A percentile compares a stretch with the other conserved stretches of the same genome.
These are phyloP conservation scores for Quercus tomentella DNA, from an alignment of 331 rosid genomes.

Conservation along the genomic window DNA sequence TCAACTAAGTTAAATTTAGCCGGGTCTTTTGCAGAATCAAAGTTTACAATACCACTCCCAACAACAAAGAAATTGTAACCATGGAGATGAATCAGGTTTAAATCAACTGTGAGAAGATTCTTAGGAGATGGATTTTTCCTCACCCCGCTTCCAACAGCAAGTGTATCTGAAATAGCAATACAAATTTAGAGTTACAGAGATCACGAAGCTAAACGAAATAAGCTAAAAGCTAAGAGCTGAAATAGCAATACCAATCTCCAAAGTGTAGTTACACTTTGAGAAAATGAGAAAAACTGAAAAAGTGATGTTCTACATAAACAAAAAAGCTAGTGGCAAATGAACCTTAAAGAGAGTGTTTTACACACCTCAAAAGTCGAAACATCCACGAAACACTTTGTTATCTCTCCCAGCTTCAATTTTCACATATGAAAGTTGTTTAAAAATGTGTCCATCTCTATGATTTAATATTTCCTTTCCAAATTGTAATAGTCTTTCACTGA, in stretches of 20 bases:
- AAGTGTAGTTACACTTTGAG: no score
- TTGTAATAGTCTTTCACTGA: not conserved
- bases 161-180: constrained; percentile 1
- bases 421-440: not conserved
- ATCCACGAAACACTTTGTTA: not conserved
- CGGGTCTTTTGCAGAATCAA: constrained; percentile 7
- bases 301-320: no score
- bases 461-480: not conserved
- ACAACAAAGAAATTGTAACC: constrained; percentile 28
- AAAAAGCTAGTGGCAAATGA: no score
- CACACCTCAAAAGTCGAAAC: not conserved
- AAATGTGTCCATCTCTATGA: not conserved
- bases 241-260: no score
- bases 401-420: no score
- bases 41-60: constrained; percentile 17
- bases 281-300: no score
- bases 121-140: constrained; percentile 22
- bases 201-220: not conserved
- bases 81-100: constrained; percentile 27
- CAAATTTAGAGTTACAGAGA: not conserved
- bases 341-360: no score
- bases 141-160: constrained; percentile 17
- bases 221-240: no score
- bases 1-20: constrained; percentile 13
- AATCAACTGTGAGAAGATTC: constrained; percentile 19